Percentiles rank a stretch among this genome's conserved stretches.
phyloP scores from a whole-genome alignment of 257 asterid species.

The Oldenlandia corymbosa region DNA sequence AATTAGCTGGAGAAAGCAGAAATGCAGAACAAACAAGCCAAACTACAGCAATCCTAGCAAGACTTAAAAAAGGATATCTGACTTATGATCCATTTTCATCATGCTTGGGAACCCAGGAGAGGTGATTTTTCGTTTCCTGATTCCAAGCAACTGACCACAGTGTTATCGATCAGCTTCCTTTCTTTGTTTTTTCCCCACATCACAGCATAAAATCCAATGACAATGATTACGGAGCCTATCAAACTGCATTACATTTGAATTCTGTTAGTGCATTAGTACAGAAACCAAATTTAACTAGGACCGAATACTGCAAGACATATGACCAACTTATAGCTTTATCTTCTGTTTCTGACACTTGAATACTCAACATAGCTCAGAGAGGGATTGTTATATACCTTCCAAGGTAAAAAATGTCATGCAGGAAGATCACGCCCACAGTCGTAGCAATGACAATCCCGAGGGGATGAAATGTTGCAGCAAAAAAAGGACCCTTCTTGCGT shows the following conservation, averaged over 20 bases:
- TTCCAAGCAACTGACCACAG: constrained; percentile 17
- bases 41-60: too few species aligned
- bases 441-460: constrained; percentile 46
- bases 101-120: constrained; percentile 29
- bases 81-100: constrained; percentile 6
- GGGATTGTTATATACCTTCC: too few species aligned
- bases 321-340: too few species aligned
- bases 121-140: constrained; percentile 31
- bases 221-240: constrained; percentile 48
- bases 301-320: too few species aligned
- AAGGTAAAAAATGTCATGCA: constrained; percentile 53
- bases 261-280: too few species aligned
- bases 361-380: too few species aligned
- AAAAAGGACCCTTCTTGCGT: constrained; percentile 57
- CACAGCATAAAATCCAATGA: constrained; percentile 53
- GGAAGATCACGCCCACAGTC: constrained; percentile 33
- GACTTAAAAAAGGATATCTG: too few species aligned
- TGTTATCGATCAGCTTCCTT: constrained; percentile 16
- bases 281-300: neutral
- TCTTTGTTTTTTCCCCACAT: constrained; percentile 66
- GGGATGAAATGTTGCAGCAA: constrained; percentile 63
- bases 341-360: neutral
- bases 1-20: too few species aligned
- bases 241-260: constrained; percentile 29
- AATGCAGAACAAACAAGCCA: too few species aligned